Base-by-base conservation (phyloP, 2,329 filamentous ascomycete genomes). In the Neonectria magnoliae region DNA sequence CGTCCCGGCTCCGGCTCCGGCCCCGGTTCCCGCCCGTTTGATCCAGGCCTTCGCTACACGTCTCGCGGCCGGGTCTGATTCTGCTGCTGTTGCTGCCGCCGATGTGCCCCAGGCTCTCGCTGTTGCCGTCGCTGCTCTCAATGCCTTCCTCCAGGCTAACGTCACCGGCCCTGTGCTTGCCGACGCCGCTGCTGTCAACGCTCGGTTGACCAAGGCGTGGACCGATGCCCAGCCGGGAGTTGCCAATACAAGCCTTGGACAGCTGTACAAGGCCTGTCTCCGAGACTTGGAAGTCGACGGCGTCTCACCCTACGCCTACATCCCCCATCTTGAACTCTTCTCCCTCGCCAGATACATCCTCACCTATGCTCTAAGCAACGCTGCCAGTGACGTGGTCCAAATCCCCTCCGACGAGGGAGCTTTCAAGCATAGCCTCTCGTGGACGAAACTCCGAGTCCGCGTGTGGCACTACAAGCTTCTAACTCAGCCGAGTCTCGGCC, bases 151-250 rank as follows among this genome's bases (percentile, higher is more conserved):
- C 16, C 94, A 98, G 77, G 89, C 89, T 1, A 97, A 93, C 76
- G 92, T 97, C 58, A 97, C 94, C 4, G 94, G 94, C 0, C 94
- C 94, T 1, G 90, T 93, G 0, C 82, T 97, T n/a, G 71, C 78
- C 0, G 66, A 71, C 42, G 56, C 70, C 45, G 45, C 64, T 33
- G 57, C 71, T 3, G 60, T 84, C n/a, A 76, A 80, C 33, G 64
- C 67, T 1, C 69, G 78, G 4, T 81, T 86, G 58, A 71, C 80
- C n/a, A 78, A 80, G 29, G 76, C 84, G 4, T 82, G 80, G 66
- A 60, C 62, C 14, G 62, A 63, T 29, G 61, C 59, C n/a, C 67
- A 63, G 18, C 56, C 47, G 11, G 65, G 60, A 13, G 52, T 44
- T 20, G 50, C 60, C 3, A 57, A 51, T 10, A 38, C 42, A 10